Evolutionary conservation across 2,329 filamentous ascomycete genomes (phyloP).

Genomic region (Pyrenophora seminiperda): DNA sequence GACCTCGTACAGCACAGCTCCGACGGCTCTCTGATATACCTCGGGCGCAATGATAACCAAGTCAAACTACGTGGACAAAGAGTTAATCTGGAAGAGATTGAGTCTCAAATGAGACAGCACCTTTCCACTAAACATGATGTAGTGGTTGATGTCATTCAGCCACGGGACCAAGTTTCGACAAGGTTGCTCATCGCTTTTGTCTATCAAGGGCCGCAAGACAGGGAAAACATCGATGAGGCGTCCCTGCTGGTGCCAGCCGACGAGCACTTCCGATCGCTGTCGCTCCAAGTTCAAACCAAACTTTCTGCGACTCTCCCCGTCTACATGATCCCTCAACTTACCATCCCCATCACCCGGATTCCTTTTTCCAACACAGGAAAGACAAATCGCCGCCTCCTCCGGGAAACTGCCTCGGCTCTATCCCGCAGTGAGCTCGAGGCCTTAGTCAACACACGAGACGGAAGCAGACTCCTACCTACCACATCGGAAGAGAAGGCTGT

Average conservation of each 20-base stretch:
- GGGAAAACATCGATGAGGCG: too few relatives aligned
- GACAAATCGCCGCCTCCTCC: conserved; percentile 17
- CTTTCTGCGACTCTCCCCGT: conserved; percentile 17
- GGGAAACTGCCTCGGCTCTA: conserved; percentile 9
- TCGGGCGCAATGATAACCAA: too few relatives aligned
- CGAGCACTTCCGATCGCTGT: too few relatives aligned
- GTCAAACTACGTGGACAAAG: too few relatives aligned
- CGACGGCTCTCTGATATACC: too few relatives aligned
- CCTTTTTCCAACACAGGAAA: conserved; percentile 55
- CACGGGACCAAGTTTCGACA: too few relatives aligned
- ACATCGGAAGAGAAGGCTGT: neutral
- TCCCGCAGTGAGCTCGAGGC: conserved; percentile 37
- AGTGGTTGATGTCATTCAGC: too few relatives aligned
- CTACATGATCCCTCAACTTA: conserved; percentile 52
- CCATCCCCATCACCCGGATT: conserved; percentile 51
- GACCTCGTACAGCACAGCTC: too few relatives aligned
- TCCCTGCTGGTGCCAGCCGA: too few relatives aligned
- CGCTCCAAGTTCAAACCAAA: neutral
- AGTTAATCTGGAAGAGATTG: too few relatives aligned
- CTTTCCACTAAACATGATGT: too few relatives aligned
- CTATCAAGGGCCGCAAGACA: neutral
- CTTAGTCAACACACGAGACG: conserved; percentile 3
- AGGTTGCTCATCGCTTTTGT: neutral
- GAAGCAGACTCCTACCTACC: neutral
- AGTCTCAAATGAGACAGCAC: too few relatives aligned